Conservation (phyloP, 169 alveolate genomes). For the Toxoplasma gondii region DNA sequence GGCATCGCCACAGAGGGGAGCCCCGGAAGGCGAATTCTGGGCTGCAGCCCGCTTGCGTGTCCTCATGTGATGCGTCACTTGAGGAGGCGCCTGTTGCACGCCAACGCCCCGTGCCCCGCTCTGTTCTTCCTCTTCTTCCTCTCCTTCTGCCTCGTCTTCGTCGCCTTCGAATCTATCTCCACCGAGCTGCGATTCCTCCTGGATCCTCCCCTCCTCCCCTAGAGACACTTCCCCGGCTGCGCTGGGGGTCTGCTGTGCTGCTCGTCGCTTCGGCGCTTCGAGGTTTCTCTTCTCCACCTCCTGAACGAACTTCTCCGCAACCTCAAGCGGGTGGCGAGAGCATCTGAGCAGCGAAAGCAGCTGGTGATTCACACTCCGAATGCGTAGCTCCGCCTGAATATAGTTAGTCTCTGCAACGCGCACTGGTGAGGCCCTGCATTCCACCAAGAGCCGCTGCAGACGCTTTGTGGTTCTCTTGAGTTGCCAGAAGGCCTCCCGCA, state of each 20-base stretch:
- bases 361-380: constrained; percentile 64
- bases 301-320: constrained; percentile 61
- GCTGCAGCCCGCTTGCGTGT: neutral
- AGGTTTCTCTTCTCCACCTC: constrained; percentile 36
- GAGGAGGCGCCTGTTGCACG: neutral
- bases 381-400: constrained; percentile 54
- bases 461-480: constrained; percentile 52
- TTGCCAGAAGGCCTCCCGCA: constrained; percentile 50
- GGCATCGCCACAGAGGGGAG: neutral
- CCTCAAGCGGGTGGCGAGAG: constrained; percentile 55
- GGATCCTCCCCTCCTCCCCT: neutral
- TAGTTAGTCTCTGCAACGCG: constrained; percentile 46
- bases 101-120: neutral
- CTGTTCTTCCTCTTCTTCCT: neutral
- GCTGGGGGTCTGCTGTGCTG: neutral
- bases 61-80: neutral
- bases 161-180: neutral
- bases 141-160: neutral
- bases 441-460: constrained; percentile 50
- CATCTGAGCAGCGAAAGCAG: constrained; percentile 68
- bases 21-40: neutral
- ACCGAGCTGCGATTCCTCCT: neutral
- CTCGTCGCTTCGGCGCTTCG: neutral
- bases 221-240: neutral
- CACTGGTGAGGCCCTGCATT: constrained; percentile 53